A percentile compares a stretch with the other conserved stretches of the same genome.
phyloP scores from a whole-genome alignment of 106 monocot genomes.

The Acanthochlamys bracteata region DNA sequence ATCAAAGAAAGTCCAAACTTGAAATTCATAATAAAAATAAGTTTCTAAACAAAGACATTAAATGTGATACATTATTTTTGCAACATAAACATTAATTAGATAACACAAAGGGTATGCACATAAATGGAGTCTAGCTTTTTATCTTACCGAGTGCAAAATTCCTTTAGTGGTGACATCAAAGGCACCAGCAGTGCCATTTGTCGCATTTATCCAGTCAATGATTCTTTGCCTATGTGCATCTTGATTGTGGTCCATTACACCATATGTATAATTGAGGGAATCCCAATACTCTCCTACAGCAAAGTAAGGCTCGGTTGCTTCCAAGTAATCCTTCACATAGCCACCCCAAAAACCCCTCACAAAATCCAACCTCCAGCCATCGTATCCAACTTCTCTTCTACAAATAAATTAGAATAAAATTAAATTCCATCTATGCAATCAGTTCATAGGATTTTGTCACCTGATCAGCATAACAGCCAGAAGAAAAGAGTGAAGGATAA shows the following conservation, averaged over 20 bases:
- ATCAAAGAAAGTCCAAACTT: too few species aligned
- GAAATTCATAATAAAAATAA: too few species aligned
- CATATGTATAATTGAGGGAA: constrained; percentile 91
- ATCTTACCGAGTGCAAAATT: constrained; percentile 82
- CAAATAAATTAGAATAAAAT: constrained; percentile 4
- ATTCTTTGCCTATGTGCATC: constrained; percentile 97
- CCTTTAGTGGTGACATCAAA: constrained; percentile 99
- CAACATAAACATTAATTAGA: background rate
- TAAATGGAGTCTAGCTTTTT: background rate
- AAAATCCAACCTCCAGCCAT: constrained; percentile 98
- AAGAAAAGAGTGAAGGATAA: too few species aligned
- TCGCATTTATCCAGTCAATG: constrained; percentile 95
- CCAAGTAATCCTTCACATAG: constrained; percentile 92
- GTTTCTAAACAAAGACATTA: too few species aligned
- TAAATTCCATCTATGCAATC: too few species aligned
- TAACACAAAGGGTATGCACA: constrained; percentile 2
- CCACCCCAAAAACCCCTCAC: constrained; percentile 97
- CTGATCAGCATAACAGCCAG: too few species aligned
- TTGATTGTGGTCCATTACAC: constrained; percentile 91
- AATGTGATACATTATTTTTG: too few species aligned
- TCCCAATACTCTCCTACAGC: constrained; percentile 97
- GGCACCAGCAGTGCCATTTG: constrained; percentile 80
- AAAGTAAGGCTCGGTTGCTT: constrained; percentile 80
- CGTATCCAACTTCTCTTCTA: constrained; percentile 91
- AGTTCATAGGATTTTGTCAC: background rate